Evolutionary conservation across 2,329 filamentous ascomycete genomes (phyloP), one percentile per base, ranked within the genome.

Genomic region (Colletotrichum sp.): DNA sequence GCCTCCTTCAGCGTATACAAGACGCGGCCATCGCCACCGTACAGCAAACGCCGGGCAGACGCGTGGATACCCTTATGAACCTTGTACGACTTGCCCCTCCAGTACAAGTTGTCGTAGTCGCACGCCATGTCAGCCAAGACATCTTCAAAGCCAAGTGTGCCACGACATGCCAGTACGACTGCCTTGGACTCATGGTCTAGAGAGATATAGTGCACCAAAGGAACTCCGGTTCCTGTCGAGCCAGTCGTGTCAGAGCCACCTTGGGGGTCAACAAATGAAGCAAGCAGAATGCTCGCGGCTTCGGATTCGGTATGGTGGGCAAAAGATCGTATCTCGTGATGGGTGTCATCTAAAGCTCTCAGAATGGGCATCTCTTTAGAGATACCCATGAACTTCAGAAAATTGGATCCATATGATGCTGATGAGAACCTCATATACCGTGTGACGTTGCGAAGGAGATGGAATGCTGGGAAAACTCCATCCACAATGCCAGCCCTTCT

Each of bases 51-150:
- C 24, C 90, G 88, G 6, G 93, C 93, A 2, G 93, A 95, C 1
- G 93, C 93, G 81, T 95, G 93, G 71, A 95, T 92, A 16, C 93
- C 93, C 81, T 95, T 95, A 83, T 95, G 93, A 0, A 95, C 93
- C 78, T 93, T 92, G 85, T 94, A 95, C 2, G 86, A 85, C 74
- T 88, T 90, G 18, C 92, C 92, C 73, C 91, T 89, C 92, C 93
- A 93, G 7, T 86, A 77, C 12, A 94, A 84, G 71, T 92, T 89
- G 78, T 94, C 93, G 77, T 95, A 95, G 63, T 94, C 93, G 82
- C 93, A 95, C 34, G 93, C 93, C 89, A 95, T 91, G 80, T 95
- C 93, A 1, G 93, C 93, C 43, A 95, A 84, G 28, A 95, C 90
- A 80, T 95, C 93, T 79, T 95, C 93, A 76, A 95, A 95, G 0